These are phyloP conservation scores for Butyriboletus appendiculatus DNA, from an alignment of 1,284 basidiomycete genomes.

Conservation along the genomic window DNA sequence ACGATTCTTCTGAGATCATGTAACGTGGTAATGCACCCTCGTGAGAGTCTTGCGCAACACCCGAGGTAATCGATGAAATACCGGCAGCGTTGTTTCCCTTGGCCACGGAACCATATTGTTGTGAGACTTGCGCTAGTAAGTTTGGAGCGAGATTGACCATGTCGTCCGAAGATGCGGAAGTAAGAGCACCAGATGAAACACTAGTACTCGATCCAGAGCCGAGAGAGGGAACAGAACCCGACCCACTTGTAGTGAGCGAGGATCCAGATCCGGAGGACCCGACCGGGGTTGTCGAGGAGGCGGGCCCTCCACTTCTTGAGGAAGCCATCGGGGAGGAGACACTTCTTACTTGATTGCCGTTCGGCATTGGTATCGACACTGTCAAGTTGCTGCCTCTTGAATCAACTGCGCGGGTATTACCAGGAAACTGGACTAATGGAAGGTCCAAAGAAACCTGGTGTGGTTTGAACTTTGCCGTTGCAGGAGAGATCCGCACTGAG, in stretches of 20 bases:
- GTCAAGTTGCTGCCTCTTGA: slow-evolving; percentile 41
- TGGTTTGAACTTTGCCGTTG: slow-evolving; percentile 84
- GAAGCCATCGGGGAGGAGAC: slow-evolving; percentile 67
- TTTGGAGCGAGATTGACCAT: slow-evolving; percentile 44
- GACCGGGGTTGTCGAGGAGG: slow-evolving; percentile 42
- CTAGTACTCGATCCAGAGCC: slow-evolving; percentile 55
- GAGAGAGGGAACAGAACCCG: slow-evolving; percentile 56
- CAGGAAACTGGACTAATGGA: slow-evolving; percentile 49
- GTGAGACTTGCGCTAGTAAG: slow-evolving; percentile 46
- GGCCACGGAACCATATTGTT: slow-evolving; percentile 46
- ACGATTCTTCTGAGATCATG: slow-evolving; percentile 69
- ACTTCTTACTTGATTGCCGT: slow-evolving; percentile 51
- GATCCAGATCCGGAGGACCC: slow-evolving; percentile 55
- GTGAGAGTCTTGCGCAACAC: slow-evolving; percentile 42
- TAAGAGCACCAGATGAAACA: slow-evolving; percentile 43
- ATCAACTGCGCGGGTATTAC: slow-evolving; percentile 33
- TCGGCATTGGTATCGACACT: slow-evolving; percentile 48
- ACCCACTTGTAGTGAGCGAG: slow-evolving; percentile 48
- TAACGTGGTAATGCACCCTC: slow-evolving; percentile 48
- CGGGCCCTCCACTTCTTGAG: slow-evolving; percentile 35
- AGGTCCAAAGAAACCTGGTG: slow-evolving; percentile 49
- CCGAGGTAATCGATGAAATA: slow-evolving; percentile 43
- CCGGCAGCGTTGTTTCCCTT: slow-evolving; percentile 32
- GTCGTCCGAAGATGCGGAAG: slow-evolving; percentile 52
- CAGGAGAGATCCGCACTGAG: slow-evolving; percentile 84